Evolutionary conservation across 805 yeast species (phyloP).

Genomic region (Yarrowia sp.): DNA sequence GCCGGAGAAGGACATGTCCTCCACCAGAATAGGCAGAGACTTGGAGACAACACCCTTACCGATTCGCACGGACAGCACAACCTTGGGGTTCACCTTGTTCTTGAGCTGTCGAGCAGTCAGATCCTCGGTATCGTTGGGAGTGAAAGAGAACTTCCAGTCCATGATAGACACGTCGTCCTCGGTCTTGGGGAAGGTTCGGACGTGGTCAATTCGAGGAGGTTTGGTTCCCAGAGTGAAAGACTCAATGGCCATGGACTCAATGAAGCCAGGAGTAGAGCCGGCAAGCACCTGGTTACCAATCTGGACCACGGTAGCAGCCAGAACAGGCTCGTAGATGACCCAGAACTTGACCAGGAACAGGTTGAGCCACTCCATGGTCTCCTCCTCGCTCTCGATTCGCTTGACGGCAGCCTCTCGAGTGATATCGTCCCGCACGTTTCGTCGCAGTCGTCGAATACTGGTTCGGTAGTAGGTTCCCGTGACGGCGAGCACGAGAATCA

Average conservation of each 20-base stretch:
- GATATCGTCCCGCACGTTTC: constrained; percentile 74
- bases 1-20: constrained; percentile 78
- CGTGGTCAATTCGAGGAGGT: constrained; percentile 91
- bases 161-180: constrained; percentile 91
- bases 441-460: constrained; percentile 80
- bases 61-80: constrained; percentile 76
- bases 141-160: constrained; percentile 95
- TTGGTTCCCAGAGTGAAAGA: constrained; percentile 92
- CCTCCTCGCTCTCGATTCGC: constrained; percentile 85
- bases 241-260: constrained; percentile 84
- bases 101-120: constrained; percentile 83
- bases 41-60: constrained; percentile 71
- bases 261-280: constrained; percentile 80
- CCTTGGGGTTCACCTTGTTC: constrained; percentile 81
- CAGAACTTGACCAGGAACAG: constrained; percentile 89
- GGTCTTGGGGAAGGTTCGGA: constrained; percentile 89
- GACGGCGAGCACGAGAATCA: constrained; percentile 72
- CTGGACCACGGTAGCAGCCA: constrained; percentile 83
- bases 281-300: constrained; percentile 86
- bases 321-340: constrained; percentile 87
- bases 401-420: constrained; percentile 85
- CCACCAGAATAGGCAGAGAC: constrained; percentile 78
- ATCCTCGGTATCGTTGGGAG: constrained; percentile 89
- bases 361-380: constrained; percentile 95
- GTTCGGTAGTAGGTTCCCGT: constrained; percentile 78